phyloP scores from a whole-genome alignment of 441 rosid species.

The Macaranga tanarius region DNA sequence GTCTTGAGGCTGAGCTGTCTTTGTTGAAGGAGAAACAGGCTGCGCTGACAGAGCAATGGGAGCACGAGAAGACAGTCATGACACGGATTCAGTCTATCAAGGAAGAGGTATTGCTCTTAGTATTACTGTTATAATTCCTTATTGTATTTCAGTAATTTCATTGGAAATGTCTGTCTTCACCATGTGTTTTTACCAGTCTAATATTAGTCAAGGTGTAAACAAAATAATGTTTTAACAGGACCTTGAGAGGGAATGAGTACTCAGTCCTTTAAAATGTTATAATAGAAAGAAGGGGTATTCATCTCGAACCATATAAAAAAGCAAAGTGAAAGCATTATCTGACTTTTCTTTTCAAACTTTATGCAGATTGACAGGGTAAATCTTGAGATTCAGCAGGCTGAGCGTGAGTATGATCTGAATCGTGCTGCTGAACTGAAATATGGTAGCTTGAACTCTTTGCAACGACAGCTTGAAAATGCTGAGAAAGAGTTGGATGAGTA shows the following conservation, averaged over 20 bases:
- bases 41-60: conserved; percentile 89
- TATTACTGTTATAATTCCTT: neutral
- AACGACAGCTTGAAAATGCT: conserved; percentile 74
- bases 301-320: neutral
- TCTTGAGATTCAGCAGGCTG: conserved; percentile 97
- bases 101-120: conserved; percentile 61
- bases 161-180: neutral
- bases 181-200: neutral
- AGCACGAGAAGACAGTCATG: conserved; percentile 95
- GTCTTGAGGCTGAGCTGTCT: conserved; percentile 72
- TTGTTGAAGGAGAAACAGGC: conserved; percentile 72
- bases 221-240: conserved; percentile 7
- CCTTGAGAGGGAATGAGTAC: neutral
- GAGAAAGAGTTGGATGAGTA: conserved; percentile 90
- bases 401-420: conserved; percentile 95
- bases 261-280: neutral
- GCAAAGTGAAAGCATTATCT: neutral
- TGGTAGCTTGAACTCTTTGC: conserved; percentile 85
- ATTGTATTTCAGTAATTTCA: no score
- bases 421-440: conserved; percentile 99
- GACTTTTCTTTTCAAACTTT: neutral
- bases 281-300: neutral
- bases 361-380: conserved; percentile 88
- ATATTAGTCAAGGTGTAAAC: neutral
- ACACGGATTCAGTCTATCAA: conserved; percentile 83